Percentiles rank a stretch among this genome's conserved stretches.
phyloP scores from a whole-genome alignment of 2,329 filamentous ascomycete genomes.

The Fusarium sp. region DNA sequence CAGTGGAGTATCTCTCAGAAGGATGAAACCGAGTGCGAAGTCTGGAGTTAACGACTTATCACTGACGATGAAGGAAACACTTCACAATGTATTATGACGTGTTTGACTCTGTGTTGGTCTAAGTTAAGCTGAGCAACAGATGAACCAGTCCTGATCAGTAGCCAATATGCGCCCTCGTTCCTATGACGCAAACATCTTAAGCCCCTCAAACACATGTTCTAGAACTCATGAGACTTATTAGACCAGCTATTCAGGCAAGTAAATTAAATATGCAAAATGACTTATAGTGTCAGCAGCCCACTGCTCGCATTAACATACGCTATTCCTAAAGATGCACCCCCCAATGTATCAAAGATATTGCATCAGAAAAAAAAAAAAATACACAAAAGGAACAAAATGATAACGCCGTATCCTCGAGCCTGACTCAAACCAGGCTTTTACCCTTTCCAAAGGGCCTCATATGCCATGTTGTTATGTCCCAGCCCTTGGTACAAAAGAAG shows the following conservation, averaged over 20 bases:
- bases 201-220: background rate
- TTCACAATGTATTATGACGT: constrained; percentile 4
- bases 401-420: constrained; percentile 41
- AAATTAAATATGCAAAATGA: constrained; percentile 43
- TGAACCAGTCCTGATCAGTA: background rate
- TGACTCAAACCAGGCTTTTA: constrained; percentile 30
- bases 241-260: constrained; percentile 31
- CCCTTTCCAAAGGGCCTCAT: constrained; percentile 17
- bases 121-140: background rate
- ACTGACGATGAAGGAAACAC: background rate
- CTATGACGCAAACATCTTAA: background rate
- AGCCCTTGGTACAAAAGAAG: constrained; percentile 45
- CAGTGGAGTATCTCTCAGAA: background rate
- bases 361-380: constrained; percentile 2
- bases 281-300: constrained; percentile 40
- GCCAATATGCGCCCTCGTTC: constrained; percentile 3
- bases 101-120: background rate
- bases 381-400: constrained; percentile 17
- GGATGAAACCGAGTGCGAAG: constrained; percentile 30
- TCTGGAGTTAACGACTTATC: background rate
- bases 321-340: constrained; percentile 37
- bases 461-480: constrained; percentile 31
- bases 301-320: constrained; percentile 39
- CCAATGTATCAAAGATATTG: constrained; percentile 37
- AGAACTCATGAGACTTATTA: background rate